Evolutionary conservation across 2,329 filamentous ascomycete genomes (phyloP).

Genomic region (Colletotrichum liriopes): DNA sequence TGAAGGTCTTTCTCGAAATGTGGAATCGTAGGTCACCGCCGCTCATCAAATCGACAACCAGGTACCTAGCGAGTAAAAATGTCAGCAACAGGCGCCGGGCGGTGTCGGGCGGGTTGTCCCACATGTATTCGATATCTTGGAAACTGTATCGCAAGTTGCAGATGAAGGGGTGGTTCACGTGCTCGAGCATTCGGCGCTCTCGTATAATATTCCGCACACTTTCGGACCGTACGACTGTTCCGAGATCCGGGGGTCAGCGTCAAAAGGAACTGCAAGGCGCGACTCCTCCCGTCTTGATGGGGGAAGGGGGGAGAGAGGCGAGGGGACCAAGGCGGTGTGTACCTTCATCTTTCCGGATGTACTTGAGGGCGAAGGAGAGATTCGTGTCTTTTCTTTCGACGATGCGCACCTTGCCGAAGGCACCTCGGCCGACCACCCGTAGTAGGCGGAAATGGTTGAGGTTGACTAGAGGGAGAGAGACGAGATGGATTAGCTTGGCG

Average conservation of each 20-base stretch:
- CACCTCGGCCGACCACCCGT: constrained; percentile 96
- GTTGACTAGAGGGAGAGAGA: constrained; percentile 75
- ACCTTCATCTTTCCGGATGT: constrained; percentile 99
- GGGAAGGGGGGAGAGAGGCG: not conserved
- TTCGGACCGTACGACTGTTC: constrained; percentile 91
- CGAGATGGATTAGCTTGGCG: constrained; percentile 28
- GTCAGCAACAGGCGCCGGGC: constrained; percentile 43
- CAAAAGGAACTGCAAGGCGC: not conserved
- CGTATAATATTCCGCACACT: constrained; percentile 98
- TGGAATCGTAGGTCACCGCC: constrained; percentile 97
- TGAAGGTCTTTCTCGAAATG: constrained; percentile 97
- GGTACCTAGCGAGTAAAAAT: constrained; percentile 76
- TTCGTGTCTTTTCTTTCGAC: constrained; percentile 97
- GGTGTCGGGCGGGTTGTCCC: constrained; percentile 47
- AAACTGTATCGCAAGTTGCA: constrained; percentile 99
- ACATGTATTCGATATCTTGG: constrained; percentile 99
- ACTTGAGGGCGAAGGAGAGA: constrained; percentile 95
- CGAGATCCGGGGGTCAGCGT: constrained; percentile 40
- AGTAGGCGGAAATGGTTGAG: constrained; percentile 97
- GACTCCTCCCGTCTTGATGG: constrained; percentile 8
- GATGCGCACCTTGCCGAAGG: constrained; percentile 98
- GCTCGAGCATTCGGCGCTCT: constrained; percentile 97
- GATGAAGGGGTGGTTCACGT: constrained; percentile 97
- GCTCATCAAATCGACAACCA: constrained; percentile 98
- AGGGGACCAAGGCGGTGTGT: constrained; percentile 48